Conservation (phyloP, 1,284 basidiomycete genomes). For the Cryptococcus maquisensis region DNA sequence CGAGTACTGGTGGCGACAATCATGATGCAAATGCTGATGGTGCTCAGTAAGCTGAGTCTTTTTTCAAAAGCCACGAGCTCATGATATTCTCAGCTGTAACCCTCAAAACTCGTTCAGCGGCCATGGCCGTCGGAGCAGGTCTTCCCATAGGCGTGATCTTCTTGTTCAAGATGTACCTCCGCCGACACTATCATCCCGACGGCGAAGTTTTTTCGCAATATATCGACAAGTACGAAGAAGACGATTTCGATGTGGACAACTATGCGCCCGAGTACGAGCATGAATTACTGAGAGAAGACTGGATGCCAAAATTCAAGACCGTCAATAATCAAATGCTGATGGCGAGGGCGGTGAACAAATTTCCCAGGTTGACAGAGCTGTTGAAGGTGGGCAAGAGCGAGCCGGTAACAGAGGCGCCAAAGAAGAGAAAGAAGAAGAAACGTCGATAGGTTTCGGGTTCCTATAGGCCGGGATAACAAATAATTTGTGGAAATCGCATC, state of each 20-base stretch:
- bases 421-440: neutral
- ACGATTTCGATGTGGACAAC: neutral
- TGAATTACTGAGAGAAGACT: slow-evolving; percentile 12
- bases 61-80: neutral
- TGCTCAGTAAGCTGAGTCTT: slow-evolving; percentile 25
- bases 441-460: neutral
- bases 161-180: slow-evolving; percentile 12
- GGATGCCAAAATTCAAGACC: slow-evolving; percentile 17
- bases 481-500: no score
- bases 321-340: slow-evolving; percentile 10
- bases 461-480: no score
- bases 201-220: slow-evolving; percentile 5
- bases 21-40: slow-evolving; percentile 36
- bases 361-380: slow-evolving; percentile 9
- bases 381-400: neutral
- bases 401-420: neutral
- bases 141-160: slow-evolving; percentile 12
- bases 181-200: slow-evolving; percentile 11
- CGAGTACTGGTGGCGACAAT: slow-evolving; percentile 24
- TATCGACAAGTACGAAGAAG: slow-evolving; percentile 5
- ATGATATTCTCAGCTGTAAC: slow-evolving; percentile 3
- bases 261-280: slow-evolving; percentile 10
- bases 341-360: slow-evolving; percentile 4
- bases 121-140: slow-evolving; percentile 9
- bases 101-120: slow-evolving; percentile 14